These are phyloP conservation scores for Amylostereum areolatum DNA, from an alignment of 1,284 basidiomycete genomes.

Conservation along the genomic window DNA sequence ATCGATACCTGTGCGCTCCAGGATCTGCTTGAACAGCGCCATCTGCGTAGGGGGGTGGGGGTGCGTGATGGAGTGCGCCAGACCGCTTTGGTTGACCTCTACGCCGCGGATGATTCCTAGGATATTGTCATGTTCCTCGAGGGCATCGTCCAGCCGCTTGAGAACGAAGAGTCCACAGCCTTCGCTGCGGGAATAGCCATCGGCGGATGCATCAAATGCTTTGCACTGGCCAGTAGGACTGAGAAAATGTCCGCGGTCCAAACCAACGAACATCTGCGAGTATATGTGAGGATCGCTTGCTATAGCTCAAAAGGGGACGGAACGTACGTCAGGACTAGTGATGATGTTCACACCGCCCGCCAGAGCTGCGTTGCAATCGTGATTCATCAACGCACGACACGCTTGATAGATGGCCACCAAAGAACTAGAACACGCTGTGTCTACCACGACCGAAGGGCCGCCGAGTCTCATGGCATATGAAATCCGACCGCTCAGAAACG, in stretches of 20 bases:
- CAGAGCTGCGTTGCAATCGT: slow-evolving; percentile 62
- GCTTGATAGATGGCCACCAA: slow-evolving; percentile 63
- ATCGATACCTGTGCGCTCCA: slow-evolving; percentile 39
- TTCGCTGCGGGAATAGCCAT: slow-evolving; percentile 70
- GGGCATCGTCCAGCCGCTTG: slow-evolving; percentile 61
- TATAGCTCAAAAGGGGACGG: slow-evolving; percentile 1
- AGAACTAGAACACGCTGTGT: slow-evolving; percentile 71
- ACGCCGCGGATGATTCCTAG: slow-evolving; percentile 61
- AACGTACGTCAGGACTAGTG: slow-evolving; percentile 61
- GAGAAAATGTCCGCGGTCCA: slow-evolving; percentile 66
- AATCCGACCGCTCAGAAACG: slow-evolving; percentile 66
- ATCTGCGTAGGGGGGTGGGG: slow-evolving; percentile 60
- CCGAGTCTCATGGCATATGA: slow-evolving; percentile 62
- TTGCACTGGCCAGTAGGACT: slow-evolving; percentile 64
- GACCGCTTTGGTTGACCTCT: slow-evolving; percentile 65
- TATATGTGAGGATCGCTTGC: slow-evolving; percentile 4
- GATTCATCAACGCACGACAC: slow-evolving; percentile 51
- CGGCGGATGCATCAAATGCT: slow-evolving; percentile 62
- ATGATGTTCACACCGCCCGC: slow-evolving; percentile 73
- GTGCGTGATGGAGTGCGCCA: slow-evolving; percentile 62
- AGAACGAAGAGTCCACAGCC: slow-evolving; percentile 68
- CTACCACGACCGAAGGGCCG: slow-evolving; percentile 64
- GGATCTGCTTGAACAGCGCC: slow-evolving; percentile 42
- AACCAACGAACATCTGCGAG: slow-evolving; percentile 58
- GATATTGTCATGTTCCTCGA: slow-evolving; percentile 58